Conservation (phyloP, 805 yeast genomes). For the Schwanniomyces yamadae region DNA sequence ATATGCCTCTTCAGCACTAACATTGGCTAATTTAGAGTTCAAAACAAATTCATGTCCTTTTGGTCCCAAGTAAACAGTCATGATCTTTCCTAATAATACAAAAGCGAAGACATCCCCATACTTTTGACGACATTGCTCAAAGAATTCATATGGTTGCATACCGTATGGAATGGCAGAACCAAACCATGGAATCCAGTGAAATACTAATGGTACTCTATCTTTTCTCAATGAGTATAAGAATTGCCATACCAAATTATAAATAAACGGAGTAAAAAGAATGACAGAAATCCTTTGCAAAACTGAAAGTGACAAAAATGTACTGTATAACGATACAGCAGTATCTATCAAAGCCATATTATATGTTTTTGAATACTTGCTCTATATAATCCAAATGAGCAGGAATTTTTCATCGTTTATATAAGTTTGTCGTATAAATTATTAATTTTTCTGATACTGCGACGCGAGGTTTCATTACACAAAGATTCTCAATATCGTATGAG, state of each 20-base stretch:
- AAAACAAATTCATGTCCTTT: conserved; percentile 96
- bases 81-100: conserved; percentile 80
- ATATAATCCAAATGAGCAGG: background rate
- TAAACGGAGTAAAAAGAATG: conserved; percentile 52
- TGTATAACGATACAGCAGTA: conserved; percentile 10
- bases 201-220: conserved; percentile 87
- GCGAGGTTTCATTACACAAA: conserved; percentile 2
- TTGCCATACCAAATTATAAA: conserved; percentile 67
- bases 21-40: conserved; percentile 85
- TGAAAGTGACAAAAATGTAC: conserved; percentile 23
- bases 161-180: conserved; percentile 91
- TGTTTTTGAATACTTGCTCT: background rate
- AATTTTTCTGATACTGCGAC: conserved; percentile 1
- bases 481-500: conserved; percentile 3
- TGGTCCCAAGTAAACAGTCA: conserved; percentile 97
- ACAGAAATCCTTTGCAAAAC: conserved; percentile 29
- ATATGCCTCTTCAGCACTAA: conserved; percentile 95
- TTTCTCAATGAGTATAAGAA: conserved; percentile 65
- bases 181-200: conserved; percentile 92
- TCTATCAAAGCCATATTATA: conserved; percentile 28
- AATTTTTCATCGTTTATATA: background rate
- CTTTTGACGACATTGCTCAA: conserved; percentile 70
- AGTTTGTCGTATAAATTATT: conserved; percentile 2
- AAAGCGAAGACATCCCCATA: conserved; percentile 95
- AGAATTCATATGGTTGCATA: conserved; percentile 90